Conservation (phyloP, 2,329 filamentous ascomycete species). For the Ophiostoma ulmi region DNA sequence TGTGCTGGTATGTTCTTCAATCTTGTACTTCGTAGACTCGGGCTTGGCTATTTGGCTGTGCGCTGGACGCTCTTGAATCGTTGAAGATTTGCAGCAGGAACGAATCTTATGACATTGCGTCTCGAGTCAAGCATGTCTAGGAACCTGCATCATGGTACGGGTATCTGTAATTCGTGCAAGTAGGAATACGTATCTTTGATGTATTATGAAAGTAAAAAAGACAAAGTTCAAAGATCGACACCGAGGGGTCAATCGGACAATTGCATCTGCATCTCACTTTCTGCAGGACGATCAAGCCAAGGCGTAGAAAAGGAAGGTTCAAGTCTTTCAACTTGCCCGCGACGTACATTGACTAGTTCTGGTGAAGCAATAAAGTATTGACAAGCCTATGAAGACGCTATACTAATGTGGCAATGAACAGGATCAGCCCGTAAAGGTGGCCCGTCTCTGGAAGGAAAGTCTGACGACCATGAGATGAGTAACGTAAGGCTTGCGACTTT, state of each 20-base stretch:
- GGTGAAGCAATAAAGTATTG: background rate
- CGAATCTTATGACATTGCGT: background rate
- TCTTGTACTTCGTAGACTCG: background rate
- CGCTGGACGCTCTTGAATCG: background rate
- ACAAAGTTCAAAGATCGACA: background rate
- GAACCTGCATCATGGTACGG: background rate
- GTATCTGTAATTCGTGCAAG: background rate
- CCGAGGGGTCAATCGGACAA: background rate
- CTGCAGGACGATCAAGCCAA: background rate
- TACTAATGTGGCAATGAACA: background rate
- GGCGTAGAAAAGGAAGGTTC: background rate
- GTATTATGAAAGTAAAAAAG: background rate
- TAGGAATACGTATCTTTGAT: background rate
- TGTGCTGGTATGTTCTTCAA: background rate
- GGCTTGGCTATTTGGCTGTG: background rate
- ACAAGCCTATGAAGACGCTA: background rate
- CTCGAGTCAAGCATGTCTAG: background rate
- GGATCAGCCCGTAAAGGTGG: constrained; percentile 7
- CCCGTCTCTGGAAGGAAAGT: background rate
- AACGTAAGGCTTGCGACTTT: background rate
- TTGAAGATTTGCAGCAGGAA: background rate
- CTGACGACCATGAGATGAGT: background rate
- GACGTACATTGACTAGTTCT: background rate
- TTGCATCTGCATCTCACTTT: background rate
- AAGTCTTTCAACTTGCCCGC: background rate